Conservation (phyloP, 495 filamentous ascomycete species). For the Aspergillus nanangensis region DNA sequence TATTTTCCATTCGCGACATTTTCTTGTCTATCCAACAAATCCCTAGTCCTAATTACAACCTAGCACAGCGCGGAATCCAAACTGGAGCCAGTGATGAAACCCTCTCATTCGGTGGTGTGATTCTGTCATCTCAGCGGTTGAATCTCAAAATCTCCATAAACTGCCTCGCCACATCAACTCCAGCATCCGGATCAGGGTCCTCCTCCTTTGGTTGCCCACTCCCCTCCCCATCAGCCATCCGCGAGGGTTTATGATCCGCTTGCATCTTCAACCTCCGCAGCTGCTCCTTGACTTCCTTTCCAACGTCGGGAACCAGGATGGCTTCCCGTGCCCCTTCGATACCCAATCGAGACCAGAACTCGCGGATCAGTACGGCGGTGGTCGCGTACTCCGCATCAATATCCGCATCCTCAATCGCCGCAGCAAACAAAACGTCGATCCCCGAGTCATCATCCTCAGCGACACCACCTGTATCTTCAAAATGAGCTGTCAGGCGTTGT, state of each 20-base stretch:
- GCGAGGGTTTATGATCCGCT: no score
- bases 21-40: background rate
- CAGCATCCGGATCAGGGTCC: slow-evolving; percentile 34
- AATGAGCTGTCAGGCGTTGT: background rate
- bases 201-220: slow-evolving; percentile 15
- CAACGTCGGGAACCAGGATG: slow-evolving; percentile 38
- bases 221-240: slow-evolving; percentile 3
- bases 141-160: slow-evolving; percentile 46
- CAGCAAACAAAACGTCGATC: slow-evolving; percentile 26
- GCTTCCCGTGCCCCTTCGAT: slow-evolving; percentile 36
- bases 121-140: slow-evolving; percentile 35
- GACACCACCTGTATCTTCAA: slow-evolving; percentile 3
- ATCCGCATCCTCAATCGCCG: slow-evolving; percentile 31
- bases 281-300: slow-evolving; percentile 34
- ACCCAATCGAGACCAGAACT: slow-evolving; percentile 36
- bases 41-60: background rate
- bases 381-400: slow-evolving; percentile 39
- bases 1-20: background rate
- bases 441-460: slow-evolving; percentile 22
- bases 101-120: no score
- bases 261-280: slow-evolving; percentile 18
- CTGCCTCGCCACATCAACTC: slow-evolving; percentile 42
- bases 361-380: slow-evolving; percentile 35
- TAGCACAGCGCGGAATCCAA: no score
- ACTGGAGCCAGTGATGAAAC: no score